These are phyloP conservation scores for Wickerhamiella siamensis DNA, from an alignment of 805 yeast genomes.

Conservation along the genomic window DNA sequence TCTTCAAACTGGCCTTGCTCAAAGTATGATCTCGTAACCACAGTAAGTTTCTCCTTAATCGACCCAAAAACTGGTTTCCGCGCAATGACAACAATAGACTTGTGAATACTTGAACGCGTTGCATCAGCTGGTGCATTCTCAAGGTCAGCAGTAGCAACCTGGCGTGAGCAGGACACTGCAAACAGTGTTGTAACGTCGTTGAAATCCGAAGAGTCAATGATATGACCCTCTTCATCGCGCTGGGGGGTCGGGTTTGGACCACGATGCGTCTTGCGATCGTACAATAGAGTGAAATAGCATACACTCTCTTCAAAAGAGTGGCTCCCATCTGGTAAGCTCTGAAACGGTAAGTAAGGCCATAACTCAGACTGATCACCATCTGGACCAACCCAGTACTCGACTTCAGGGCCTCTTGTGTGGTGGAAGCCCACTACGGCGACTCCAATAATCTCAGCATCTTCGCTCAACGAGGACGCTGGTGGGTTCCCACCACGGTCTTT, in stretches of 20 bases:
- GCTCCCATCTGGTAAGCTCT: conserved; percentile 91
- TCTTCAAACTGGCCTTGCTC: conserved; percentile 67
- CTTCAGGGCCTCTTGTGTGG: conserved; percentile 85
- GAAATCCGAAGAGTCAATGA: conserved; percentile 29
- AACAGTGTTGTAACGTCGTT: conserved; percentile 54
- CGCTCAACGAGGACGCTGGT: not conserved
- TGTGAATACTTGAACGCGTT: conserved; percentile 80
- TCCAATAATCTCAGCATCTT: conserved; percentile 41
- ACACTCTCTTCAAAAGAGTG: conserved; percentile 89
- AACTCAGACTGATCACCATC: conserved; percentile 30
- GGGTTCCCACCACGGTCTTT: not conserved
- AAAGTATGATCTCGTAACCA: conserved; percentile 77
- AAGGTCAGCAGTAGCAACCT: conserved; percentile 50
- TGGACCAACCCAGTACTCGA: conserved; percentile 71
- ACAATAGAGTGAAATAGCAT: conserved; percentile 72
- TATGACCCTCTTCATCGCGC: conserved; percentile 27
- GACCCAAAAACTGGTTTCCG: conserved; percentile 75
- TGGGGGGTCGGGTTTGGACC: conserved; percentile 32
- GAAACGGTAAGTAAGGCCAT: conserved; percentile 87
- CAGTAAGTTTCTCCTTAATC: conserved; percentile 76
- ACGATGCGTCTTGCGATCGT: conserved; percentile 37
- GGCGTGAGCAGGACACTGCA: conserved; percentile 89
- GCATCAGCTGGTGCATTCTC: conserved; percentile 37
- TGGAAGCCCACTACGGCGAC: conserved; percentile 86
- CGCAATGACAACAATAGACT: conserved; percentile 75